Conservation (phyloP, 2,329 filamentous ascomycete species). For the Pyrenochaeta sp. region DNA sequence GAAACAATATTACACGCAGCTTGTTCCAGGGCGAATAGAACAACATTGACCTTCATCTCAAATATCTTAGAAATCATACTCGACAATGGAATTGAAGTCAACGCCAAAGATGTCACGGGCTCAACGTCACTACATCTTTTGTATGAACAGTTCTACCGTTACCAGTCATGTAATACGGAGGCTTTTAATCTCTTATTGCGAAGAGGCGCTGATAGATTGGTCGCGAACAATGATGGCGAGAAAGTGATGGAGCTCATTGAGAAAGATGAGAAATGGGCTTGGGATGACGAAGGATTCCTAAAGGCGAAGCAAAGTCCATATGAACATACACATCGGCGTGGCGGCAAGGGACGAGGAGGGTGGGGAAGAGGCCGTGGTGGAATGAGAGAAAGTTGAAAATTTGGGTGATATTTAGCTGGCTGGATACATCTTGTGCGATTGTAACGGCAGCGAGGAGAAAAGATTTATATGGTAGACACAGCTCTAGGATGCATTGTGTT, state of each 20-base stretch:
- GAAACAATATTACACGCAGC: constrained; percentile 7
- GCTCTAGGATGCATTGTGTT: too few relatives aligned
- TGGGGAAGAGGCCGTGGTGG: constrained; percentile 1
- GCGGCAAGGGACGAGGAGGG: background rate
- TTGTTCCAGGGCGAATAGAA: constrained; percentile 1
- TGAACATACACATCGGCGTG: background rate
- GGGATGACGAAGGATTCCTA: constrained; percentile 4
- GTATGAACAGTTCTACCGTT: constrained; percentile 1
- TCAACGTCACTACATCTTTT: background rate
- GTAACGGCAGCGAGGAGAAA: too few relatives aligned
- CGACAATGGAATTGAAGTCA: background rate
- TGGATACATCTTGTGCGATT: too few relatives aligned
- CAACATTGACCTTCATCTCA: constrained; percentile 2
- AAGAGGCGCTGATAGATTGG: constrained; percentile 2
- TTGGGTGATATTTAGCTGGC: too few relatives aligned
- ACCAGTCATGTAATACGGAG: background rate
- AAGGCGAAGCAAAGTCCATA: background rate
- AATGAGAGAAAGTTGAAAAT: background rate
- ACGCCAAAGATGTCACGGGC: constrained; percentile 2
- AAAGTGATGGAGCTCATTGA: background rate
- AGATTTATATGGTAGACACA: too few relatives aligned
- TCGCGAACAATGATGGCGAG: background rate
- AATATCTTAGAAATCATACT: constrained; percentile 3
- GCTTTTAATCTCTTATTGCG: constrained; percentile 1
- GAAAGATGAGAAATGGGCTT: constrained; percentile 2